These are phyloP conservation scores for Picea glauca DNA, from an alignment of 75 land plant genomes.

Conservation along the genomic window DNA sequence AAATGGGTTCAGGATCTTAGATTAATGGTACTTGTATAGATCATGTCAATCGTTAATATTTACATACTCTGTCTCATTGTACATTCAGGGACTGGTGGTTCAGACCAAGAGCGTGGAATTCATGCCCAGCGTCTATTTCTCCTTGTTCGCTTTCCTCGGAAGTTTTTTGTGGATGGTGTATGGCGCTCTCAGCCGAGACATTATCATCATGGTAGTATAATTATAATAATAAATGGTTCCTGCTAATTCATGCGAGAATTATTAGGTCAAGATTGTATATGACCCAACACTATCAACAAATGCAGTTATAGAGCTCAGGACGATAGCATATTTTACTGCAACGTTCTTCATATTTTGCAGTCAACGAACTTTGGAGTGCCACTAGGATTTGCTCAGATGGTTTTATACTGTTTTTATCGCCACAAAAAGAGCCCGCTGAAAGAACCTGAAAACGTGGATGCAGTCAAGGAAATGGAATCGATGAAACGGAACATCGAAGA, in stretches of 20 bases:
- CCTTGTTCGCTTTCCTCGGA: slow-evolving; percentile 45
- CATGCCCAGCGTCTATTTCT: slow-evolving; percentile 69
- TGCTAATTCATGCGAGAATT: too few relatives aligned
- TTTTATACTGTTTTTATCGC: neutral
- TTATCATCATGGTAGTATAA: slow-evolving; percentile 53
- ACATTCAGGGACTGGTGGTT: slow-evolving; percentile 51
- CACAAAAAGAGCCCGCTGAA: neutral
- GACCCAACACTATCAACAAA: neutral
- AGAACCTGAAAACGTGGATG: neutral
- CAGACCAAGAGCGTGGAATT: slow-evolving; percentile 73
- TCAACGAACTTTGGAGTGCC: neutral
- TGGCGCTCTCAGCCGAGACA: slow-evolving; percentile 48
- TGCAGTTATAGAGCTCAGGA: too few relatives aligned
- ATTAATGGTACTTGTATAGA: too few relatives aligned
- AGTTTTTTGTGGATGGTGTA: slow-evolving; percentile 62
- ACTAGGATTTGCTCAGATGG: neutral
- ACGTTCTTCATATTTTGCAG: neutral
- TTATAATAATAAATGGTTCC: too few relatives aligned
- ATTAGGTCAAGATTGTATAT: too few relatives aligned
- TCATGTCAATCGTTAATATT: too few relatives aligned
- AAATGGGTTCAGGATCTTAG: too few relatives aligned
- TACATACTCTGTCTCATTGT: too few relatives aligned
- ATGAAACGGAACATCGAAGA: too few relatives aligned
- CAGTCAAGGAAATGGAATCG: too few relatives aligned
- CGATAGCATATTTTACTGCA: too few relatives aligned